Base-by-base conservation (phyloP, 345 rosid species). In the Aquilaria malaccensis region DNA sequence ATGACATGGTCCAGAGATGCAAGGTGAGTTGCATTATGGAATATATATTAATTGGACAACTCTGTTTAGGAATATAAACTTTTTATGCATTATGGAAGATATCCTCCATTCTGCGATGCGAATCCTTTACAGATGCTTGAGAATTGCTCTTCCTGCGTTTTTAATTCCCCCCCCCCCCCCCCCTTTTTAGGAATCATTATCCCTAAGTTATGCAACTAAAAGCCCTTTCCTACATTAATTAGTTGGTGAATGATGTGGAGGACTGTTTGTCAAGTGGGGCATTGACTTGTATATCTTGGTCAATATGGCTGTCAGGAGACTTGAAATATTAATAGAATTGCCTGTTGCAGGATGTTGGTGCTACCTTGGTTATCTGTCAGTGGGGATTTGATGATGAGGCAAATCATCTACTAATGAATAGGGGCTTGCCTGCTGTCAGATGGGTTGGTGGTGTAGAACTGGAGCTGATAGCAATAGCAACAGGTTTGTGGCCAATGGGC, bases 331-430 rank as follows among this genome's bases (percentile, higher is more conserved):
- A 0, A 37, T 9, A 1, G 43, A 37, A 37, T 9, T 3, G 43
- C 5, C 43, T 37, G 43, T 66, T 77, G 68, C 78, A 91, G 97
- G 97, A 88, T 81, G 94, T 81, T 70, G 97, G 97, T 63, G 96
- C 96, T 48, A 85, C 97, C 12, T 68, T 91, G 70, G 97, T 91
- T 54, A 91, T 91, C 76, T 91, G 97, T 69, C 97, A 91, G 52
- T 91, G 97, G 97, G 97, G 96, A 51, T 91, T 91, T 15, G 97
- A 91, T 71, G 97, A 91, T 64, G 97, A 91, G 70, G 97, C 97
- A 65, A 91, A 91, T 69, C 97, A 91, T 80, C 68, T 91, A 43
- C 67, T 91, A 67, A 82, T 91, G 97, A 85, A 91, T 76, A 78
- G 97, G 77, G 77, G 88, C 70, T 72, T 91, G 67, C 97, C 97